Conservation (phyloP, 2,329 filamentous ascomycete genomes). For the Macrophomina pseudophaseolina region DNA sequence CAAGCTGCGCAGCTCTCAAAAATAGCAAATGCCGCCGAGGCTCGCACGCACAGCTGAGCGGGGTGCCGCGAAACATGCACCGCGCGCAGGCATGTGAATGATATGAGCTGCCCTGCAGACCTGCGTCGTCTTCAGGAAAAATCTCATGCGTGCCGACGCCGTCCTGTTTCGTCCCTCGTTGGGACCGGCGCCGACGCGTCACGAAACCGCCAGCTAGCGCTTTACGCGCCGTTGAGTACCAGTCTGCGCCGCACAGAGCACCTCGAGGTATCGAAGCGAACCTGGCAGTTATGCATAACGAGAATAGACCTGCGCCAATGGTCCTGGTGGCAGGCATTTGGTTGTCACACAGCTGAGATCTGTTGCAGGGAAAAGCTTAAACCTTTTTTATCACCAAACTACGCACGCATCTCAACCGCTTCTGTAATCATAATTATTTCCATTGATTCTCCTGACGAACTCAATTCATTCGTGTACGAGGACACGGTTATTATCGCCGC, state of each 20-base stretch:
- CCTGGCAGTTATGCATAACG: neutral
- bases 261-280: neutral
- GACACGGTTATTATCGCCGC: too few relatives aligned
- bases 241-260: neutral
- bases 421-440: too few relatives aligned
- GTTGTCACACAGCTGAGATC: neutral
- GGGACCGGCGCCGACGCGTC: neutral
- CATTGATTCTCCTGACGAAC: too few relatives aligned
- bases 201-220: neutral
- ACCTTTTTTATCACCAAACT: too few relatives aligned
- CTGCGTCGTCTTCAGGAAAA: neutral
- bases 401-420: too few relatives aligned
- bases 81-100: conserved; percentile 4
- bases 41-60: conserved; percentile 6
- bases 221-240: neutral
- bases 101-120: conserved; percentile 2
- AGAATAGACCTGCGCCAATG: neutral
- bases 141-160: conserved; percentile 9
- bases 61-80: conserved; percentile 14
- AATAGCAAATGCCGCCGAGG: conserved; percentile 23
- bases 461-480: too few relatives aligned
- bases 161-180: conserved; percentile 8
- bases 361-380: neutral
- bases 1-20: conserved; percentile 19
- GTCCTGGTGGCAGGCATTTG: neutral